Conservation (phyloP, 306 rosid species). For the Lagenaria siceraria region DNA sequence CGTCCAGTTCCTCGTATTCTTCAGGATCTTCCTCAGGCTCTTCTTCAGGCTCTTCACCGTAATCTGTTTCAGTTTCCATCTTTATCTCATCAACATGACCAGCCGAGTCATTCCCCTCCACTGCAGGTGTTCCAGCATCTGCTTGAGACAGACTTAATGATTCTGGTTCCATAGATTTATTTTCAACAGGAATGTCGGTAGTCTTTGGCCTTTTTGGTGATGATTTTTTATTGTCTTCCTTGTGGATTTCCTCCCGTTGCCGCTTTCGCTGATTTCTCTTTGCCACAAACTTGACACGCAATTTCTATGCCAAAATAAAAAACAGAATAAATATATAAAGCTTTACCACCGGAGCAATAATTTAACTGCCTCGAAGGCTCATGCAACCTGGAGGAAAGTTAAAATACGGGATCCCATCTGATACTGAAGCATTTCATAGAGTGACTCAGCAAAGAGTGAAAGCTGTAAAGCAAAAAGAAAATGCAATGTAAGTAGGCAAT, state of each 20-base stretch:
- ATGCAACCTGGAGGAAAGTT: constrained; percentile 77
- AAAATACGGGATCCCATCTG: constrained; percentile 82
- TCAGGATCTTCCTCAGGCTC: constrained; percentile 76
- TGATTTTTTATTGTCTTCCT: constrained; percentile 24
- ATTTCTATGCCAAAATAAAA: constrained; percentile 32
- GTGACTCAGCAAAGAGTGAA: constrained; percentile 86
- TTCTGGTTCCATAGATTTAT: constrained; percentile 28
- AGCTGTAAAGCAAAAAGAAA: constrained; percentile 31
- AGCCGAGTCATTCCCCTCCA: constrained; percentile 25
- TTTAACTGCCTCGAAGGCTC: not conserved
- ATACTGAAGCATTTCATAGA: constrained; percentile 94
- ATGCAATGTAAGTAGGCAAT: constrained; percentile 4
- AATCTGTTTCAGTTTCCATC: constrained; percentile 54
- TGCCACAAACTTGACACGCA: constrained; percentile 58
- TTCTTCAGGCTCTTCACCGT: constrained; percentile 47
- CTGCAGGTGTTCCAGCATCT: constrained; percentile 31
- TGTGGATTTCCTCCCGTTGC: constrained; percentile 55
- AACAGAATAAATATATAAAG: constrained; percentile 3
- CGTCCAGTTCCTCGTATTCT: constrained; percentile 67
- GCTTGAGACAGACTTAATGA: constrained; percentile 15
- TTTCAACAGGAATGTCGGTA: constrained; percentile 38
- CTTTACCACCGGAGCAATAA: not conserved
- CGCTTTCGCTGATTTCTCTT: constrained; percentile 78
- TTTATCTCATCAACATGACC: constrained; percentile 36
- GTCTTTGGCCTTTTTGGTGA: constrained; percentile 49